phyloP scores from a whole-genome alignment of 345 rosid species.

The Gossypium stocksii region DNA sequence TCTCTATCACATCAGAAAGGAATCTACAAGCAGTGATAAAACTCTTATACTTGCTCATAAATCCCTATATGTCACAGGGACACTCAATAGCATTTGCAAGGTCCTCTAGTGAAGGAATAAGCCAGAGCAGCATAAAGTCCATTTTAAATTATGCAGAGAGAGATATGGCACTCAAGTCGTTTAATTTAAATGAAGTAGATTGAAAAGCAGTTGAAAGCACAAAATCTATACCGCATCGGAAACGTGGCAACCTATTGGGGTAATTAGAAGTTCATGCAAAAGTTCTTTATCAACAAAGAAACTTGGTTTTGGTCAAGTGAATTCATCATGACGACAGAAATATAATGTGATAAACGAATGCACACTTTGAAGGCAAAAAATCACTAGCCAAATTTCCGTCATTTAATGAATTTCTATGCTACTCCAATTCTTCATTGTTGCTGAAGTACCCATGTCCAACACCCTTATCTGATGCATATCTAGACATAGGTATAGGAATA shows the following conservation, averaged over 20 bases:
- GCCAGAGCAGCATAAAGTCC: background rate
- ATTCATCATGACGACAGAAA: background rate
- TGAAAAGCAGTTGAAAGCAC: background rate
- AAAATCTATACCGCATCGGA: background rate
- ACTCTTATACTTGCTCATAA: background rate
- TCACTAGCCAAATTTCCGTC: background rate
- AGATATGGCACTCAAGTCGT: background rate
- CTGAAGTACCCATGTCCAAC: background rate
- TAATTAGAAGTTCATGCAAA: background rate
- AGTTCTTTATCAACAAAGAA: background rate
- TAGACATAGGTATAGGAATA: background rate
- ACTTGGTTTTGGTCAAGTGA: background rate
- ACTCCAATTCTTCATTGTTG: background rate
- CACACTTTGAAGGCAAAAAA: background rate
- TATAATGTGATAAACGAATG: background rate
- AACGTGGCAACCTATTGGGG: background rate
- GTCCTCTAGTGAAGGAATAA: background rate
- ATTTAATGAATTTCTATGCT: background rate
- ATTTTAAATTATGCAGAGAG: background rate
- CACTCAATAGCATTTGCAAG: background rate
- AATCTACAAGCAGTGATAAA: background rate
- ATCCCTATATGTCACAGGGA: background rate
- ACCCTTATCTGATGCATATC: background rate
- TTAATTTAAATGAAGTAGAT: background rate
- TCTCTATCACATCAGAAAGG: background rate